A percentile compares a stretch with the other conserved stretches of the same genome.
Evolutionary conservation across 2,329 filamentous ascomycete genomes (phyloP).

Genomic region (Trichoderma hamatum): DNA sequence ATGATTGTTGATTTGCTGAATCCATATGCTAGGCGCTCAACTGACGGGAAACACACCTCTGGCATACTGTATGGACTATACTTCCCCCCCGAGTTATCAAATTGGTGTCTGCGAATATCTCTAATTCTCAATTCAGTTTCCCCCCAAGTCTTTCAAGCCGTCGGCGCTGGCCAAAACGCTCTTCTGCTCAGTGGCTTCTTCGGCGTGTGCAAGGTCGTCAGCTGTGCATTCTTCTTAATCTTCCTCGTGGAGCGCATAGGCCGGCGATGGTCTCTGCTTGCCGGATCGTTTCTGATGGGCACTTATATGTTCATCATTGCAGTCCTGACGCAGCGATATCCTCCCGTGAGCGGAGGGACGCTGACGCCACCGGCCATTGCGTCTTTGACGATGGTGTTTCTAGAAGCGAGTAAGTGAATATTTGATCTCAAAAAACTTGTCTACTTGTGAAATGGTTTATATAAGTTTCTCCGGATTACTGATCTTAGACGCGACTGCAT

Average conservation of each 20-base stretch:
- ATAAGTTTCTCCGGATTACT: neutral
- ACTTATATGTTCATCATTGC: slow-evolving; percentile 56
- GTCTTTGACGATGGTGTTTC: slow-evolving; percentile 54
- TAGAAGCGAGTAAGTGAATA: slow-evolving; percentile 45
- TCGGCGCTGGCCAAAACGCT: slow-evolving; percentile 51
- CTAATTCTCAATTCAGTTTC: slow-evolving; percentile 40
- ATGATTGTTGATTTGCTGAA: neutral
- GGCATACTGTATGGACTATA: slow-evolving; percentile 47
- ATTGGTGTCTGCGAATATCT: neutral
- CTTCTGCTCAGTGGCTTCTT: slow-evolving; percentile 57
- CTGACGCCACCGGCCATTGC: slow-evolving; percentile 48
- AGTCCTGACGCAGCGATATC: slow-evolving; percentile 50
- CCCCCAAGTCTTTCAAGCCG: slow-evolving; percentile 54
- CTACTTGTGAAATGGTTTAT: neutral
- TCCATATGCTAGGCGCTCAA: slow-evolving; percentile 41
- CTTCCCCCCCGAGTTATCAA: neutral
- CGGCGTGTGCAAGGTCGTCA: slow-evolving; percentile 54
- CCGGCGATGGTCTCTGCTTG: slow-evolving; percentile 51
- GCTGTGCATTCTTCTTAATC: slow-evolving; percentile 50
- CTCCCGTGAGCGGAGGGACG: slow-evolving; percentile 39
- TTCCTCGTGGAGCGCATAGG: slow-evolving; percentile 55
- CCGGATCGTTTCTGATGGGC: slow-evolving; percentile 54
- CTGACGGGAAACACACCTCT: slow-evolving; percentile 55
- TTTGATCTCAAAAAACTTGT: neutral
- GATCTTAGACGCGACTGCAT: neutral